Evolutionary conservation across 75 land plant genomes (phyloP), one percentile per base, ranked within the genome.

Genomic region (Chamaecyparis obtusa): DNA sequence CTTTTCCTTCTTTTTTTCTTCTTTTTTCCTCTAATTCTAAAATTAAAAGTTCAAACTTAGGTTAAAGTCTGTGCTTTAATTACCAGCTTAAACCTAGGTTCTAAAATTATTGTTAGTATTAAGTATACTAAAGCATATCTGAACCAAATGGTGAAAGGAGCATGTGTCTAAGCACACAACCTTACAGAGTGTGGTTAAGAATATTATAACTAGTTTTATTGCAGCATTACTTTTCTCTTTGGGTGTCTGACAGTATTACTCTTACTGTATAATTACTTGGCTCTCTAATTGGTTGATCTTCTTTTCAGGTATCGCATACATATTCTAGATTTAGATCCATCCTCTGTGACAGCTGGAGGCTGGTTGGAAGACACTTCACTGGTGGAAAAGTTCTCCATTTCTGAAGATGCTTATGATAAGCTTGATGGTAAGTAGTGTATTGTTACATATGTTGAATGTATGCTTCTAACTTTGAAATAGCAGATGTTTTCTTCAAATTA

Each of bases 301-400:
- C 5, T 32, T 39, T 75, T 77, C 80, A 97, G 99, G 93, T 96
- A 90, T 83, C 94, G 99, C 78, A 60, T 98, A 37, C 99, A 98
- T 90, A 86, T 98, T 48, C 82, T 98, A 33, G 99, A 98, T 91
- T 89, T 93, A 55, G 99, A 98, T 43, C 99, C 99, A 43, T 90
- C 97, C 60, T 98, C 99, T 78, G 92, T 95, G 46, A 95, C 99
- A 19, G 95, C 99, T 87, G 97, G 98, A 75, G 99, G 99, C 27
- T 98, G 99, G 99, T 90, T 98, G 86, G 99, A 98, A 87, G 99
- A 98, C 84, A 97, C 96, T 46, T 97, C 99, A 32, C 85, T 93
- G n/a, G 99, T 98, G 48, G 99, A 98, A 85, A 98, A 98, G 86
- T 98, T 93, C 84, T 85, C 87, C 36, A 97, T 98, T 57, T 94